phyloP scores from a whole-genome alignment of 768 basidiomycete genomes.

The Leccinum barrowsii region DNA sequence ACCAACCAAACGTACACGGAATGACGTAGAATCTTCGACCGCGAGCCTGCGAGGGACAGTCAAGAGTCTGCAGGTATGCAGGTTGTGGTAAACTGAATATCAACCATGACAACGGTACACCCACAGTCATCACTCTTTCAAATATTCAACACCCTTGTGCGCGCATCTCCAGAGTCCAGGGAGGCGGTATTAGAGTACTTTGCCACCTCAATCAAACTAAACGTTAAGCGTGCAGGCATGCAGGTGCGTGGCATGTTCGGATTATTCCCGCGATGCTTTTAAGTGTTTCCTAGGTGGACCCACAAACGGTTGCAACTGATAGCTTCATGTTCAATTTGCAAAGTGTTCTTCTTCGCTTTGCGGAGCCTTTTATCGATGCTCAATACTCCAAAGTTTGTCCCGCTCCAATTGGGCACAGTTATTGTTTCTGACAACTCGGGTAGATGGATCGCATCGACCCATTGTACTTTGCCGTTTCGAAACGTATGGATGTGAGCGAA shows the following conservation, averaged over 20 bases:
- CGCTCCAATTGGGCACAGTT: background rate
- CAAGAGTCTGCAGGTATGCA: conserved; percentile 72
- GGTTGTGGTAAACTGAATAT: background rate
- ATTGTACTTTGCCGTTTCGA: conserved; percentile 69
- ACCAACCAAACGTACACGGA: conserved; percentile 66
- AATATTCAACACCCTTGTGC: conserved; percentile 84
- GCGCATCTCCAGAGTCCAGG: conserved; percentile 71
- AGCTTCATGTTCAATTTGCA: conserved; percentile 92
- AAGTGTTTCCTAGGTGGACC: conserved; percentile 60
- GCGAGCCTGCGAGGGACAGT: conserved; percentile 84
- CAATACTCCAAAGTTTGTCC: conserved; percentile 73
- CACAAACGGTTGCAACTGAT: conserved; percentile 82
- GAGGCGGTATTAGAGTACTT: conserved; percentile 86
- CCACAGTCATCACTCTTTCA: conserved; percentile 68
- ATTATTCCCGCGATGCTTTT: background rate
- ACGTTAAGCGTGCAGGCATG: conserved; percentile 87
- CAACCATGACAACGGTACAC: background rate
- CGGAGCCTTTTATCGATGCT: conserved; percentile 94
- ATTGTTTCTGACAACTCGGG: conserved; percentile 3
- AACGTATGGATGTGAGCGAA: conserved; percentile 73
- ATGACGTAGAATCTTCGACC: conserved; percentile 79
- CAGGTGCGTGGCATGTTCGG: conserved; percentile 45
- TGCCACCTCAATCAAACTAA: conserved; percentile 66
- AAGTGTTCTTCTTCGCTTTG: conserved; percentile 75
- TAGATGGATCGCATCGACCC: conserved; percentile 92